Percentiles rank a stretch among this genome's conserved stretches.
phyloP scores from a whole-genome alignment of 1,139 yeast genomes.

The Kodamaea alishanica region DNA sequence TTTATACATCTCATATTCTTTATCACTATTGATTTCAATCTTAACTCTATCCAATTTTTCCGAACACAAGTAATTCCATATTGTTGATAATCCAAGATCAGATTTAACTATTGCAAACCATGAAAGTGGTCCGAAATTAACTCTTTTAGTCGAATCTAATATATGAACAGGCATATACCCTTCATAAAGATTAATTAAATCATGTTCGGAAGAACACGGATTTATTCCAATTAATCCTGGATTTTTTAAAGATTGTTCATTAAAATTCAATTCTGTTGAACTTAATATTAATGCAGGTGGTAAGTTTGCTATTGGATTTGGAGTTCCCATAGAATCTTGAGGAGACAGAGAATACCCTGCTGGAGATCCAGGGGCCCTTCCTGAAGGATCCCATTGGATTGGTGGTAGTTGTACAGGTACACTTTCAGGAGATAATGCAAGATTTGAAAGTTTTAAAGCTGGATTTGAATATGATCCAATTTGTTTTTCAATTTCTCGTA shows the following conservation, averaged over 20 bases:
- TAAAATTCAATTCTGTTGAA: too few relatives aligned
- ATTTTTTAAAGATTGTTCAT: conserved; percentile 2
- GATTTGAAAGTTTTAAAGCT: background rate
- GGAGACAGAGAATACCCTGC: too few relatives aligned
- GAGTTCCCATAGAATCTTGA: too few relatives aligned
- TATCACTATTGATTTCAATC: conserved; percentile 29
- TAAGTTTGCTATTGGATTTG: too few relatives aligned
- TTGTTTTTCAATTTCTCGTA: conserved; percentile 38
- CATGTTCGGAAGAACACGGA: conserved; percentile 17
- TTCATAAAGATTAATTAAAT: conserved; percentile 19
- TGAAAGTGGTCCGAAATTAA: conserved; percentile 26
- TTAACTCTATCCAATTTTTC: conserved; percentile 16
- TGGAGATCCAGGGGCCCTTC: too few relatives aligned
- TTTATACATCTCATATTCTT: conserved; percentile 22
- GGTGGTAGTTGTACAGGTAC: conserved; percentile 13
- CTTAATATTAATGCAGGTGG: too few relatives aligned
- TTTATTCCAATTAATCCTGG: conserved; percentile 26
- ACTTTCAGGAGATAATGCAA: conserved; percentile 2
- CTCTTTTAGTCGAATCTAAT: conserved; percentile 18
- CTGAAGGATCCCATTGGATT: background rate
- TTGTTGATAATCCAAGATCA: conserved; percentile 13
- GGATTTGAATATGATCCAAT: conserved; percentile 1
- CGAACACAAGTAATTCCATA: conserved; percentile 15
- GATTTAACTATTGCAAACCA: conserved; percentile 32
- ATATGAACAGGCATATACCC: conserved; percentile 23